Conservation (phyloP, 345 rosid species). For the Hypericum perforatum region DNA sequence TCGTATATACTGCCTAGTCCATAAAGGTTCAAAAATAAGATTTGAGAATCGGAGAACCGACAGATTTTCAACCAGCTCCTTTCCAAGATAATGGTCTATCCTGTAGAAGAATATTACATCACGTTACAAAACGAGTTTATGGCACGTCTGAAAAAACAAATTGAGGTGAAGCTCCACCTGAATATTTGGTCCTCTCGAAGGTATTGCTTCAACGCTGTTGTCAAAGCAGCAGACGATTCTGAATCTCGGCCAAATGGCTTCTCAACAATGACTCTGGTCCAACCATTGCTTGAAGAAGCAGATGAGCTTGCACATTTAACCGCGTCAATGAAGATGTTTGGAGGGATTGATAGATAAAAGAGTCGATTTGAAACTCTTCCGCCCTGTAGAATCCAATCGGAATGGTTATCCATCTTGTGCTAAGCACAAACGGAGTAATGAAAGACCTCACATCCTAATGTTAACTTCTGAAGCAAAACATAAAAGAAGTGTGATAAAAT, state of each 20-base stretch:
- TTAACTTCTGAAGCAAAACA: too few relatives aligned
- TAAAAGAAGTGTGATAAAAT: too few relatives aligned
- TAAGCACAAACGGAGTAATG: not conserved
- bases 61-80: constrained; percentile 93
- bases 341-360: constrained; percentile 88
- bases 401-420: not conserved
- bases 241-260: constrained; percentile 99
- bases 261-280: constrained; percentile 99
- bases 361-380: constrained; percentile 83
- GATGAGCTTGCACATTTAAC: constrained; percentile 85
- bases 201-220: constrained; percentile 73
- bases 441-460: not conserved
- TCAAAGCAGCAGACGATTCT: constrained; percentile 89
- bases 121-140: constrained; percentile 12
- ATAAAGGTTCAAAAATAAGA: constrained; percentile 90
- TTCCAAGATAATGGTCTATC: constrained; percentile 96
- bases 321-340: constrained; percentile 86
- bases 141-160: constrained; percentile 3
- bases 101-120: constrained; percentile 30
- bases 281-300: constrained; percentile 83
- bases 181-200: constrained; percentile 89
- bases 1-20: constrained; percentile 94
- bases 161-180: constrained; percentile 35
- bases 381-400: constrained; percentile 36
- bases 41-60: constrained; percentile 97